Percentiles rank a stretch among this genome's conserved stretches.
Evolutionary conservation across 352 stramenopile species (phyloP).

Genomic region (Lagenidium sp.): DNA sequence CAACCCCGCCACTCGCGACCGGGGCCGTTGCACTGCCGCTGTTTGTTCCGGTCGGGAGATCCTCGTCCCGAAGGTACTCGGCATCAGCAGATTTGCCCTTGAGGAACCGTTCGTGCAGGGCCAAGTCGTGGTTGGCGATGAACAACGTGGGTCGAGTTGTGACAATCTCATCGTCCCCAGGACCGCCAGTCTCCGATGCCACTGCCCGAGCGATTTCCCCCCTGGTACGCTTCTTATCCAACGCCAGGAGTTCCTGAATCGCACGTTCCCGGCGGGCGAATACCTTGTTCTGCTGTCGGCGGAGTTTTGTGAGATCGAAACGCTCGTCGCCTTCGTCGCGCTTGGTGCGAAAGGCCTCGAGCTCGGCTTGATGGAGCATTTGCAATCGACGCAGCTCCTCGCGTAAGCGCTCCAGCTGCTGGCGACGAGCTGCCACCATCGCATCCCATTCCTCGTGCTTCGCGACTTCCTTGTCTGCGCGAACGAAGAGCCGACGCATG

Average conservation of each 20-base stretch:
- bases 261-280: constrained; percentile 35
- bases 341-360: constrained; percentile 47
- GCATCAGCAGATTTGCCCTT: constrained; percentile 47
- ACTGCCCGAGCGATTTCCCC: constrained; percentile 24
- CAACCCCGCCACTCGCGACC: neutral
- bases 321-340: constrained; percentile 52
- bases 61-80: constrained; percentile 45
- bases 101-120: constrained; percentile 60
- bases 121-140: constrained; percentile 67
- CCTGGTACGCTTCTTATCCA: constrained; percentile 14
- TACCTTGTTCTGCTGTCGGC: constrained; percentile 34
- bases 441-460: constrained; percentile 54
- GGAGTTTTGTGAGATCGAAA: constrained; percentile 52
- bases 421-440: constrained; percentile 46
- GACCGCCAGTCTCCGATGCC: constrained; percentile 7
- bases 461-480: constrained; percentile 41
- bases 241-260: constrained; percentile 24
- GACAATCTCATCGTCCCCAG: constrained; percentile 24
- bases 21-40: too few relatives aligned
- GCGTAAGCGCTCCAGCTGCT: constrained; percentile 50
- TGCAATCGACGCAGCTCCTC: constrained; percentile 47
- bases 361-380: constrained; percentile 48
- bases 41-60: neutral
- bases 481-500: constrained; percentile 35
- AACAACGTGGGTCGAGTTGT: constrained; percentile 39